phyloP scores from a whole-genome alignment of 2,329 filamentous ascomycete species.

The Trichoderma atroviride region DNA sequence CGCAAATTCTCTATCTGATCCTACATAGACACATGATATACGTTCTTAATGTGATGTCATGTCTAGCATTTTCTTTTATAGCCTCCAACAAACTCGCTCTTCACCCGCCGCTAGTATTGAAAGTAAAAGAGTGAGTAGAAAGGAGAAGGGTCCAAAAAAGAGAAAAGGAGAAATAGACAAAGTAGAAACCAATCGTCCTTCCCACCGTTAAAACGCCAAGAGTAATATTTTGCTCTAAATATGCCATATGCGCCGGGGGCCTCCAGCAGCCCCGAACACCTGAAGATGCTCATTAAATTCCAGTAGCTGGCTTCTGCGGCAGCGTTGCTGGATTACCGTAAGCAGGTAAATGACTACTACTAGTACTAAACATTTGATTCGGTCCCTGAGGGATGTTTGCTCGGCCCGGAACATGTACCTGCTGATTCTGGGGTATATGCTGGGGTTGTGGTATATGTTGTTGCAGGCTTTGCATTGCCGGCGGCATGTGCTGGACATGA shows the following conservation, averaged over 20 bases:
- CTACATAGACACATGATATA: conserved; percentile 12
- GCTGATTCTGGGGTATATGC: conserved; percentile 47
- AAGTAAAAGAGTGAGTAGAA: conserved; percentile 3
- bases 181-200: conserved; percentile 36
- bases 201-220: conserved; percentile 45
- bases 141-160: neutral
- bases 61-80: conserved; percentile 33
- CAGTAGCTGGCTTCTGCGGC: conserved; percentile 60
- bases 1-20: conserved; percentile 23
- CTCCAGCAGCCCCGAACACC: conserved; percentile 33
- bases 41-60: conserved; percentile 27
- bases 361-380: conserved; percentile 50
- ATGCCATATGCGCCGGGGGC: conserved; percentile 42
- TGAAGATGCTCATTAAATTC: conserved; percentile 45
- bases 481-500: conserved; percentile 47
- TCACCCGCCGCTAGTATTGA: neutral
- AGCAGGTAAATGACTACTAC: conserved; percentile 54
- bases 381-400: conserved; percentile 48
- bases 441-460: conserved; percentile 44
- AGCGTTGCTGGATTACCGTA: conserved; percentile 63
- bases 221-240: conserved; percentile 37
- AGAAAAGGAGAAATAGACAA: conserved; percentile 31
- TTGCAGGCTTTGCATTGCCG: conserved; percentile 44
- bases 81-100: conserved; percentile 14
- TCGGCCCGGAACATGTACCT: conserved; percentile 51